These are phyloP conservation scores for Thinopyrum elongatum DNA, from an alignment of 176 grass and related monocot genomes.

Conservation along the genomic window DNA sequence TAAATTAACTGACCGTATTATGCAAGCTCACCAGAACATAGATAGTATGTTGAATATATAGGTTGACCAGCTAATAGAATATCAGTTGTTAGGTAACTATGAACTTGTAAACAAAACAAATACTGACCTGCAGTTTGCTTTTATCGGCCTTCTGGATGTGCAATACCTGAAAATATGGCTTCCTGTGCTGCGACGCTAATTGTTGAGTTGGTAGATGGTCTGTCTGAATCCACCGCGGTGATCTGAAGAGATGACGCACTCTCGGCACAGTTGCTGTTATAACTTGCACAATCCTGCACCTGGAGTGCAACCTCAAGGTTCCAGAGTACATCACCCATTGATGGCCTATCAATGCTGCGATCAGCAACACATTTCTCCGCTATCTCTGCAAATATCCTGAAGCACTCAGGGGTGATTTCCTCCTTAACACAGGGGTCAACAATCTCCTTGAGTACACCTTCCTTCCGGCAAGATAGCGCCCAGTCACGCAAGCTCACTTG, in stretches of 20 bases:
- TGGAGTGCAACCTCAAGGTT: conserved; percentile 30
- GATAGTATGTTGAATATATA: neutral
- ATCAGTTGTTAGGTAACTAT: neutral
- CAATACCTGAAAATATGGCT: neutral
- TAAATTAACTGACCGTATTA: neutral
- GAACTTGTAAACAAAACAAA: neutral
- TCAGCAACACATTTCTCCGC: conserved; percentile 36
- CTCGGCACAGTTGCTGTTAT: neutral
- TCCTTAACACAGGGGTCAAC: conserved; percentile 27
- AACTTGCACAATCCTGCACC: conserved; percentile 19
- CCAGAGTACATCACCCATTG: conserved; percentile 21
- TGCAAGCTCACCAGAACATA: neutral
- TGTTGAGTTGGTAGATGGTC: neutral
- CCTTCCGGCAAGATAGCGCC: conserved; percentile 22
- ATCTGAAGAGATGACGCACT: neutral
- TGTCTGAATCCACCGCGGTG: neutral
- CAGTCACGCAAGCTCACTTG: conserved; percentile 36
- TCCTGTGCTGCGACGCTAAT: neutral
- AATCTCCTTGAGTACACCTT: neutral
- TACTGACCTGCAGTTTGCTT: neutral
- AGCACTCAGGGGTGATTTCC: conserved; percentile 5
- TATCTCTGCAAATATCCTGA: conserved; percentile 6
- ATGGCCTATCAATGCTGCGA: conserved; percentile 14
- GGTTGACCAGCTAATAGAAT: neutral
- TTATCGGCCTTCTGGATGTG: conserved; percentile 8